Conservation (phyloP, 441 rosid species). For the Arabidopsis hybrid region DNA sequence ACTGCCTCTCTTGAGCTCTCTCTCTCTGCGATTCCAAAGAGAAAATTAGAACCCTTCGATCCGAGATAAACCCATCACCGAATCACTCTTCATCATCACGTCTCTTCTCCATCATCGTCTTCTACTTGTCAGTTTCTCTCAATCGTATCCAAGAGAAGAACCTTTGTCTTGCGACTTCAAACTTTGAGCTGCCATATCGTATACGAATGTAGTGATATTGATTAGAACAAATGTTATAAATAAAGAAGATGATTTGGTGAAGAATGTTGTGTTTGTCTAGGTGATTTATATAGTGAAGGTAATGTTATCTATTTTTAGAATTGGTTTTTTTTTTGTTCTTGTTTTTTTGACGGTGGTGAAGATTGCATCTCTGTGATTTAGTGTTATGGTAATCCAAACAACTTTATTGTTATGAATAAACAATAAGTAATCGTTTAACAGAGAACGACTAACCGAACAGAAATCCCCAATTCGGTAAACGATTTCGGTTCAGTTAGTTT, state of each 20-base stretch:
- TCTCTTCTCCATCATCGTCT: no score
- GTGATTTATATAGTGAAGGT: slow-evolving; percentile 11
- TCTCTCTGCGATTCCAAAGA: no score
- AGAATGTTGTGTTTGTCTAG: not conserved
- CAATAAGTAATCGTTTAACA: no score
- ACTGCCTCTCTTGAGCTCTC: no score
- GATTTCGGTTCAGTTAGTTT: slow-evolving; percentile 26
- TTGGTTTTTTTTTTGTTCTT: not conserved
- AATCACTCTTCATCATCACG: no score
- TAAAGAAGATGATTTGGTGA: not conserved
- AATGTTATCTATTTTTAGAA: not conserved
- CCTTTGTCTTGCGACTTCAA: not conserved
- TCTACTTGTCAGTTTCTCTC: no score
- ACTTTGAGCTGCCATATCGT: not conserved
- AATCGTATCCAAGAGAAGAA: no score
- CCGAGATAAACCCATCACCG: no score
- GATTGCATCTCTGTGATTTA: not conserved
- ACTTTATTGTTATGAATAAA: not conserved
- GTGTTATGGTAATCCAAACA: not conserved
- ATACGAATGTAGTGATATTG: not conserved
- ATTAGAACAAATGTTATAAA: not conserved
- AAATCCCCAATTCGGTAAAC: not conserved
- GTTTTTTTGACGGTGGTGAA: not conserved
- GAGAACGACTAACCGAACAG: not conserved
- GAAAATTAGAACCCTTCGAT: no score